These are phyloP conservation scores for Saccharomycopsis hybrid DNA, from an alignment of 1,139 yeast genomes.

Conservation along the genomic window DNA sequence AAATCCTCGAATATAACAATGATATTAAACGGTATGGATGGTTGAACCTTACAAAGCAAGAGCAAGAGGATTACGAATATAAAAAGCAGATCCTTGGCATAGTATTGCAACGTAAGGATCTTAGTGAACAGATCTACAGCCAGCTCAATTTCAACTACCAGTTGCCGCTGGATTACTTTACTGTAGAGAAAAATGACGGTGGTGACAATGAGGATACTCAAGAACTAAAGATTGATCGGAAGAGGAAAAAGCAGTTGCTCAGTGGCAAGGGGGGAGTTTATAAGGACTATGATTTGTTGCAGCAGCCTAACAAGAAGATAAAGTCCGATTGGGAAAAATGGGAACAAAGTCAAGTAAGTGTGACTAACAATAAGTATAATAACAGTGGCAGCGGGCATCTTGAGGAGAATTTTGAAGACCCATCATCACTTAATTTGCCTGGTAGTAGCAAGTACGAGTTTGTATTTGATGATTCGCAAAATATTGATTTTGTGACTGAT, in stretches of 20 bases:
- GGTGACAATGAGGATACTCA: no score
- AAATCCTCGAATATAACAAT: constrained; percentile 36
- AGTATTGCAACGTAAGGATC: constrained; percentile 36
- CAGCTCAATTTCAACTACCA: constrained; percentile 32
- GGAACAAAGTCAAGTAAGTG: constrained; percentile 58
- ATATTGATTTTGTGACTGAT: constrained; percentile 57
- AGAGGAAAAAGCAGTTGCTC: constrained; percentile 10
- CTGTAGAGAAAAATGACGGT: no score
- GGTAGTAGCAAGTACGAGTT: constrained; percentile 60
- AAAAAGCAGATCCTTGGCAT: constrained; percentile 42
- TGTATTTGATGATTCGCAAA: constrained; percentile 77
- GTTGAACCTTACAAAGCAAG: constrained; percentile 41
- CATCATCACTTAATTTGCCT: constrained; percentile 43
- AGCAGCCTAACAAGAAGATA: constrained; percentile 24
- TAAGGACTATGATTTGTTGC: constrained; percentile 26
- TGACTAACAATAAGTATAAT: not conserved
- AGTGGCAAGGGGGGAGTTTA: constrained; percentile 25
- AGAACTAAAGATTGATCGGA: constrained; percentile 9
- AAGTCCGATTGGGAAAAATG: constrained; percentile 44
- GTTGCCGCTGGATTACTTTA: constrained; percentile 52
- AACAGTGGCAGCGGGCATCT: no score
- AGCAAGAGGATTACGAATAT: constrained; percentile 45
- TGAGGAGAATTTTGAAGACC: constrained; percentile 29
- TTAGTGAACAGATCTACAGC: constrained; percentile 26
- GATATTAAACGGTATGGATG: constrained; percentile 43